phyloP scores from a whole-genome alignment of 768 basidiomycete genomes.

The Psilocybe cyanescens region DNA sequence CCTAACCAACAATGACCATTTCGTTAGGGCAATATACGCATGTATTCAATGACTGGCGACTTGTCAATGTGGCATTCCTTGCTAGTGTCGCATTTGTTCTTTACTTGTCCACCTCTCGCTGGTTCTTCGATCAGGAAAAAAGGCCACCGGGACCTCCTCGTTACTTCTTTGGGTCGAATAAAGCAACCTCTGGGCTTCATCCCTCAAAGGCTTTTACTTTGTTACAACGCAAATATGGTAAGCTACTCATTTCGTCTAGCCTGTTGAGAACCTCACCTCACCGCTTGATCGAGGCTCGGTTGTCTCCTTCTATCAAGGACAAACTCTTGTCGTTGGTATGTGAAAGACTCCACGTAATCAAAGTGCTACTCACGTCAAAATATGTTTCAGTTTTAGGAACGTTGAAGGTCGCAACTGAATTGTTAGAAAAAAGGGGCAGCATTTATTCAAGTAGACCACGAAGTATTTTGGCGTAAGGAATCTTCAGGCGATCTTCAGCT shows the following conservation, averaged over 20 bases:
- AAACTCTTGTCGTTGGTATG: conserved; percentile 18
- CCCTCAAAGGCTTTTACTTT: conserved; percentile 7
- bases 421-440: conserved; percentile 34
- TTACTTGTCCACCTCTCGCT: neutral
- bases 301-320: conserved; percentile 21
- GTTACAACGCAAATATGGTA: conserved; percentile 11
- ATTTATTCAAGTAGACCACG: conserved; percentile 38
- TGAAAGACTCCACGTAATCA: neutral
- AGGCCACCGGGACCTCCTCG: conserved; percentile 9
- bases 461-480: conserved; percentile 31
- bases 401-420: conserved; percentile 31
- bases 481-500: too few relatives aligned
- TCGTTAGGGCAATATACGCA: too few relatives aligned
- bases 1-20: too few relatives aligned
- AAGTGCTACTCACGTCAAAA: neutral
- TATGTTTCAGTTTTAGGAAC: conserved; percentile 22
- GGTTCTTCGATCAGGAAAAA: neutral
- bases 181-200: neutral
- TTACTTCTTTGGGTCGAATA: conserved; percentile 6
- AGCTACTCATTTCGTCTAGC: neutral
- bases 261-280: neutral
- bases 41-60: too few relatives aligned
- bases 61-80: neutral
- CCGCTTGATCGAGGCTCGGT: conserved; percentile 10
- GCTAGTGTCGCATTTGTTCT: neutral